Evolutionary conservation across 495 filamentous ascomycete genomes (phyloP).

Genomic region (Astrothelium macrocarpum): DNA sequence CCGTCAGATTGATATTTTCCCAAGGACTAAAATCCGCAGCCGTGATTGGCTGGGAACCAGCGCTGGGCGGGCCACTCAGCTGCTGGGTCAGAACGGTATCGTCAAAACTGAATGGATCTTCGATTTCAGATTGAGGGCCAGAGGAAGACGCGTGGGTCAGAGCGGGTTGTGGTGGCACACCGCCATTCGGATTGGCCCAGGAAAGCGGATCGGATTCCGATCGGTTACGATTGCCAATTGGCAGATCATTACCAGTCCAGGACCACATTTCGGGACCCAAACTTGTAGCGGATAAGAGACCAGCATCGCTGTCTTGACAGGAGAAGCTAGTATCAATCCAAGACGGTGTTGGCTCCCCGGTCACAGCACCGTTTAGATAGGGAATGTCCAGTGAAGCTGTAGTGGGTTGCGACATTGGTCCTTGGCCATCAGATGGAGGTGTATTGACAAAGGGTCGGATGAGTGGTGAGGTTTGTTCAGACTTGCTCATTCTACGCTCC

Average conservation of each 20-base stretch:
- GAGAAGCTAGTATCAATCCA: conserved; percentile 7
- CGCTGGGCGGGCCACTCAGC: neutral
- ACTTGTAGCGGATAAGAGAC: neutral
- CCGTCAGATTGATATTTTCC: neutral
- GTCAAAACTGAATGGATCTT: conserved; percentile 15
- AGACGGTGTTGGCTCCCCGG: neutral
- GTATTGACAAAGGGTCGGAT: conserved; percentile 2
- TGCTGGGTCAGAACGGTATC: neutral
- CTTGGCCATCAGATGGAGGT: neutral
- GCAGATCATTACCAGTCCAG: conserved; percentile 4
- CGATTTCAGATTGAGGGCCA: conserved; percentile 29
- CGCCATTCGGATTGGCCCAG: conserved; percentile 12
- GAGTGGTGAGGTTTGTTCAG: conserved; percentile 19
- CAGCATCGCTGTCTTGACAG: neutral
- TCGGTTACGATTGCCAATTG: conserved; percentile 11
- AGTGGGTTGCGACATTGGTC: neutral
- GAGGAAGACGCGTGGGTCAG: conserved; percentile 29
- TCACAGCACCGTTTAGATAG: neutral
- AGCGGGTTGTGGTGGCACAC: conserved; percentile 22
- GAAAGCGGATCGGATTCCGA: conserved; percentile 16
- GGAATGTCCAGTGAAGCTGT: conserved; percentile 7
- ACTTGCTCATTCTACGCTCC: conserved; percentile 23
- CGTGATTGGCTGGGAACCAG: neutral
- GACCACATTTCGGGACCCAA: conserved; percentile 1
- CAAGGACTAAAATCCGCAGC: neutral